Base-by-base conservation (phyloP, 1,284 basidiomycete species). In the Nidula niveotomentosa region DNA sequence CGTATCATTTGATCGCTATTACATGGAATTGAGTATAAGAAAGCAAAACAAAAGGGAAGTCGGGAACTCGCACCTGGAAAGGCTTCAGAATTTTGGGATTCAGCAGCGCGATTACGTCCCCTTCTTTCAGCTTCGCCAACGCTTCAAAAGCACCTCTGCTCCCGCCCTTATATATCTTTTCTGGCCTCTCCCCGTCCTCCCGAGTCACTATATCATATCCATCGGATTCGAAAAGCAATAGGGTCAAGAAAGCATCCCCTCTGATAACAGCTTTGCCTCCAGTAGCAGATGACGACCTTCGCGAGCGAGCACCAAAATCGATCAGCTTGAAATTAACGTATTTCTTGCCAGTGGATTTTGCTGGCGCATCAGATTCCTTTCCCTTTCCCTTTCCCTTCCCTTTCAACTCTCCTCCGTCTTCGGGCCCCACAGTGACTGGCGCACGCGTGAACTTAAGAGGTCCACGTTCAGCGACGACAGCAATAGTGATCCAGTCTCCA, bases 81-180 rank as follows among this genome's bases (percentile, higher is more conserved):
- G 94, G 93, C 63, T 91, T 92, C 53, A 96, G 75, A 39, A 98
- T 83, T 56, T 83, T 84, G 0, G 96, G 95, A 65, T 96, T 98
- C 30, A 98, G 74, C 36, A 99, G 78, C 0, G 94, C 93, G 30
- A 99, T 77, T 2, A 98, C 91, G 48, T 93, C 89, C 1, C 96
- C 96, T 58, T 94, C 91, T 49, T 84, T 85, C 57, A 96, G 74
- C 66, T 92, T 93, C 55, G 90, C 88, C 72, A 93, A 84, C 56
- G 81, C 79, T 69, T 98, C 96, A 66, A 93, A 99, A 0, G 96
- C 96, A 6, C 96, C 96, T 1, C 86, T 84, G 59, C 93, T 95
- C 0, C 96, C 96, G 1, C 96, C 95, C 57, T 80, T 82, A 68
- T 94, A 96, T 0, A 87, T 62, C 62, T 85, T 90, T 62, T 81